Base-by-base conservation (phyloP, 2,329 filamentous ascomycete genomes). In the Coniella vitis region DNA sequence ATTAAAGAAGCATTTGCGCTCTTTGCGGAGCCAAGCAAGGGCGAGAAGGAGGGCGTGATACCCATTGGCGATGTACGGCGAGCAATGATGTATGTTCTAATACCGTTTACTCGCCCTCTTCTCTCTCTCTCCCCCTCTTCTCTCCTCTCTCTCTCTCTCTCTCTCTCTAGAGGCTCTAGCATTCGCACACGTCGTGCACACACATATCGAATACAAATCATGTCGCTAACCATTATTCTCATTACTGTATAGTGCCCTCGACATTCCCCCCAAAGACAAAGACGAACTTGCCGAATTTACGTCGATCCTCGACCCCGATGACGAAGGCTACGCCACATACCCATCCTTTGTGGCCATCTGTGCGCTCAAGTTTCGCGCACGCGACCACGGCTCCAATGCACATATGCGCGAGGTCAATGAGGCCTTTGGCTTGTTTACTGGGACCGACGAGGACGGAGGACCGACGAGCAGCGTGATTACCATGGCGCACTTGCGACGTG, bases 1-100 rank as follows among this genome's bases (percentile, higher is more conserved):
- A 95, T 98, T 62, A 83, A 81, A 60, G 90, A 96, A 66, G 90
- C 90, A 13, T 97, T 93, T 66, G 75, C 79, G 19, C 76, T 97
- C 7, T 98, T 97, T 65, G 72, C 83, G 1, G 76, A 85, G 57
- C 80, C 83, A 32, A 80, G 80, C 65, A 75, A 82, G 17, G 80
- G 84, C 45, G 84, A 90, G 59, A 87, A 88, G 61, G 72, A 84
- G 48, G 84, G 84, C 52, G 81, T 87, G 14, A 76, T 89, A 45
- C 78, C 79, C 12, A 81, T 78, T 4, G 72, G 74, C 58, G 84
- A 88, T 61, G 76, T 90, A 55, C 76, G 84, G 54, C 80, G 84
- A 43, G 85, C 84, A 31, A 75, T 90, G 63, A 79, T 85, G 85
- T 91, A 76, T 45, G 76, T 68, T 34, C 41, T 58, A 19, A n/a